These are phyloP conservation scores for Erysimum cheiranthoides DNA, from an alignment of 345 rosid species.

Conservation along the genomic window DNA sequence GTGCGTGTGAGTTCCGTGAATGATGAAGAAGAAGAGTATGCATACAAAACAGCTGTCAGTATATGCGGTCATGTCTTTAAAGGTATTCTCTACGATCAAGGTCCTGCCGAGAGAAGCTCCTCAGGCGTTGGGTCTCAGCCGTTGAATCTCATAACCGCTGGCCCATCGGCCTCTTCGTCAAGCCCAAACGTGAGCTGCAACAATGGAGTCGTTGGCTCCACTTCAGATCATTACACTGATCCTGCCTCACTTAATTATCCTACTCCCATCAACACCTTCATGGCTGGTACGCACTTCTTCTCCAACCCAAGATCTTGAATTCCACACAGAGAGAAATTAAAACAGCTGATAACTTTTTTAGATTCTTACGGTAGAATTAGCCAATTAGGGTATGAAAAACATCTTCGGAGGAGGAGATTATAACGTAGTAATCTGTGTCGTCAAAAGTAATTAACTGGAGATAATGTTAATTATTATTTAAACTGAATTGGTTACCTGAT, in stretches of 20 bases:
- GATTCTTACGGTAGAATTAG: constrained; percentile 22
- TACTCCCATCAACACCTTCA: constrained; percentile 72
- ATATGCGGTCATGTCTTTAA: constrained; percentile 88
- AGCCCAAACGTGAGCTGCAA: constrained; percentile 47
- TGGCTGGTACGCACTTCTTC: constrained; percentile 91
- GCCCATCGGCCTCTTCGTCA: constrained; percentile 46
- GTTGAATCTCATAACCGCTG: constrained; percentile 55
- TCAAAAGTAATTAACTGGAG: constrained; percentile 14
- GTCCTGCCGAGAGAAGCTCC: constrained; percentile 46
- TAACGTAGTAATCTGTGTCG: constrained; percentile 4
- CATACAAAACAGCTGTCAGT: constrained; percentile 84
- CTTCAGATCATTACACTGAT: constrained; percentile 40
- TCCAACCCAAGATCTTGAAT: constrained; percentile 74
- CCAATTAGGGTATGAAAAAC: constrained; percentile 11
- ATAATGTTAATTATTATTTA: neutral
- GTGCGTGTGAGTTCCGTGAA: constrained; percentile 72
- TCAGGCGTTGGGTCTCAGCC: constrained; percentile 43
- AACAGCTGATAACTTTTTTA: neutral
- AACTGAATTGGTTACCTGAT: constrained; percentile 9
- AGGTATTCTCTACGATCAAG: constrained; percentile 90
- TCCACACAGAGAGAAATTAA: neutral
- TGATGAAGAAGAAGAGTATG: constrained; percentile 78
- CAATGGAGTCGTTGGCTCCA: constrained; percentile 44
- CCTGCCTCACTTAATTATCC: constrained; percentile 54
- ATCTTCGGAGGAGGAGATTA: neutral